Evolutionary conservation across 202 grass and related monocot genomes (phyloP), one percentile per base, ranked within the genome.

Genomic region (Saccharum hybrid): DNA sequence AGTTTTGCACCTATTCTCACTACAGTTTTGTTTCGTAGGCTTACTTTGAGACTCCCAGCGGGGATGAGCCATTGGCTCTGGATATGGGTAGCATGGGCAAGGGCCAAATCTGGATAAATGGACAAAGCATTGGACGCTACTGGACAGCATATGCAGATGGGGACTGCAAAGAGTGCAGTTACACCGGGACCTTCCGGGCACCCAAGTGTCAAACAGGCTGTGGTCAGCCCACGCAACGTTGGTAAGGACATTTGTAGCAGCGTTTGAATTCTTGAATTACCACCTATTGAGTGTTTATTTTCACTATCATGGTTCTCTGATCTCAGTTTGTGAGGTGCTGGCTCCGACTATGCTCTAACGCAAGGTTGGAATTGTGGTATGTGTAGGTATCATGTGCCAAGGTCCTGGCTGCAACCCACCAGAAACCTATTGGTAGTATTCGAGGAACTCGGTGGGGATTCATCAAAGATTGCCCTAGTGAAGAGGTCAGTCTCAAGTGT

Each of bases 41-140:
- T 72, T 96, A 92, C 77, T 96, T 99, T 40, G 96, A 96, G 80
- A 86, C 88, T 70, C 93, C 96, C 18, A 92, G 62, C 28, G 96
- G 96, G 2, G 91, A 94, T 31, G 96, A 99, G 23, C 96, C 96
- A 39, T 84, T 99, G 75, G 93, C 96, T 86, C 76, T 96, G 36
- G 96, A 99, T 89, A 96, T 98, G 96, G 75, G 93, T 81, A 96
- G 91, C 73, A 98, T 98, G 96, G 93, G 96, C 8, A 99, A 99
- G 77, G 96, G 96, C 31, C 89, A 94, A 79, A 88, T 92, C 18
- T 99, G 96, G 96, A 96, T 99, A 81, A 99, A 99, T 68, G 96
- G 96, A 80, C 93, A 96, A 72, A 96, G 93, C 81, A 94, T 99
- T 72, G 96, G 96, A 63, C 87, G 96, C 4, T 99, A 99, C 66